Conservation (phyloP, 495 filamentous ascomycete species). For the Melanomma pulvis-pyrius region DNA sequence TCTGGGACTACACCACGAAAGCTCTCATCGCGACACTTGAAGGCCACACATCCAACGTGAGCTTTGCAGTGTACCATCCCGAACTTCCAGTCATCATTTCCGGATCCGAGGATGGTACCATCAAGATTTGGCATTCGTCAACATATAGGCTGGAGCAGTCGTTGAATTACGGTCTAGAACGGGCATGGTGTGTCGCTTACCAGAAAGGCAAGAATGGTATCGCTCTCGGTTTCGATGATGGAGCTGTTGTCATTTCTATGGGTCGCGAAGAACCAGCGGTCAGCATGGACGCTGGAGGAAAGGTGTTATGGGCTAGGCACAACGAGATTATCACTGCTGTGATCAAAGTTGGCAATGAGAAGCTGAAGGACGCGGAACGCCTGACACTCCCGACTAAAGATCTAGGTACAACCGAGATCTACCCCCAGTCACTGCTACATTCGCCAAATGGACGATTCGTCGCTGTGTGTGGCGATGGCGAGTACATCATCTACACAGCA, state of each 20-base stretch:
- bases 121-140: slow-evolving; percentile 98
- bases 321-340: slow-evolving; percentile 92
- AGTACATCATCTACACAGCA: slow-evolving; percentile 98
- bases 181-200: slow-evolving; percentile 96
- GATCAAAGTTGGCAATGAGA: slow-evolving; percentile 82
- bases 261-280: slow-evolving; percentile 96
- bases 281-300: slow-evolving; percentile 76
- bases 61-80: slow-evolving; percentile 96
- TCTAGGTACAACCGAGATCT: slow-evolving; percentile 91
- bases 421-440: slow-evolving; percentile 90
- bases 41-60: slow-evolving; percentile 98
- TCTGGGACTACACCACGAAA: slow-evolving; percentile 99
- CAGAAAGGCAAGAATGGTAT: slow-evolving; percentile 92
- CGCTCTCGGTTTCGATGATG: slow-evolving; percentile 96
- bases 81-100: slow-evolving; percentile 97
- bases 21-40: slow-evolving; percentile 94
- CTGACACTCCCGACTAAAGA: slow-evolving; percentile 90
- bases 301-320: slow-evolving; percentile 92
- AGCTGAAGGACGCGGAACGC: slow-evolving; percentile 83
- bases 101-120: slow-evolving; percentile 96
- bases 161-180: slow-evolving; percentile 89
- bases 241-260: slow-evolving; percentile 96
- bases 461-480: slow-evolving; percentile 93
- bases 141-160: slow-evolving; percentile 96
- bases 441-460: slow-evolving; percentile 98